phyloP scores from a whole-genome alignment of 208 protist species.

The Trypanosoma platydactyli region DNA sequence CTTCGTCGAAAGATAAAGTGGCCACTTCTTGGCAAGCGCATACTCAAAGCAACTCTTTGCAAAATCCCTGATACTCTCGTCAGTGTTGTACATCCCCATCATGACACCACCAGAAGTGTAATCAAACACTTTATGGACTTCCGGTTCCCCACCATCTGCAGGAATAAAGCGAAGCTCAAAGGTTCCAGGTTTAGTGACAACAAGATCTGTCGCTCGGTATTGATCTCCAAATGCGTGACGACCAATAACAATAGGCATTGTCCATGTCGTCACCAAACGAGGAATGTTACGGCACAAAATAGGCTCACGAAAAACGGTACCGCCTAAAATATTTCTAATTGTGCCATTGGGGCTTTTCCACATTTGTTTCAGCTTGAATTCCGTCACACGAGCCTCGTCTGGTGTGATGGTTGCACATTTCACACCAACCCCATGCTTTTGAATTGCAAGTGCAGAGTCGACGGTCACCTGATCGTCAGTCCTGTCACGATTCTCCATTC shows the following conservation, averaged over 20 bases:
- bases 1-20: constrained; percentile 89
- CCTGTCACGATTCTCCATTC: constrained; percentile 75
- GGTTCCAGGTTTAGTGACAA: constrained; percentile 51
- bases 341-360: constrained; percentile 94
- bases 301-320: constrained; percentile 93
- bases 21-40: constrained; percentile 68
- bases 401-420: constrained; percentile 95
- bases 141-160: constrained; percentile 34
- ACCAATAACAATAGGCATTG: constrained; percentile 84
- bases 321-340: constrained; percentile 94
- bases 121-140: constrained; percentile 55
- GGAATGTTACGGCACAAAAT: constrained; percentile 80
- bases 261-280: constrained; percentile 68
- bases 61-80: constrained; percentile 87
- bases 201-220: constrained; percentile 83
- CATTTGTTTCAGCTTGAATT: constrained; percentile 93
- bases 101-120: constrained; percentile 57
- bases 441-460: constrained; percentile 86
- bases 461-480: constrained; percentile 91
- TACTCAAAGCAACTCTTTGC: constrained; percentile 82
- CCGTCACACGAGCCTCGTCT: constrained; percentile 86
- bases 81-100: constrained; percentile 92
- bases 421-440: constrained; percentile 86
- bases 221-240: constrained; percentile 88
- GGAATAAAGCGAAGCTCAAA: constrained; percentile 79